Evolutionary conservation across 345 rosid species (phyloP).

Genomic region (Balakata baccata): DNA sequence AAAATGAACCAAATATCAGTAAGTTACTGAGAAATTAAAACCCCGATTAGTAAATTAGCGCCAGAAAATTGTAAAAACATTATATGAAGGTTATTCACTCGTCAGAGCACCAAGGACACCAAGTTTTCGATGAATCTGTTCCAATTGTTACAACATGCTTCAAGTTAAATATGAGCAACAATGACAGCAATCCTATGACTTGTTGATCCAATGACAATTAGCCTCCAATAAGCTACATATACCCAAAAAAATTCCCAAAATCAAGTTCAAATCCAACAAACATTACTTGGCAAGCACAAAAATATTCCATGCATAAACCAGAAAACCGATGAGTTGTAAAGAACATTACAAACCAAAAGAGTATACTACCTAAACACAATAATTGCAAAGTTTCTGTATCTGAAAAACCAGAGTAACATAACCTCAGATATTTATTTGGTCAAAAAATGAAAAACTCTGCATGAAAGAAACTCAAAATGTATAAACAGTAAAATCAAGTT

Average conservation of each 20-base stretch:
- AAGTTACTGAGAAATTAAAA: not conserved
- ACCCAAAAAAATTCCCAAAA: not conserved
- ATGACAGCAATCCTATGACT: no score
- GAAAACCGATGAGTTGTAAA: not conserved
- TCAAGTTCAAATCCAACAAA: no score
- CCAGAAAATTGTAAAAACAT: not conserved
- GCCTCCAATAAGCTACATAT: no score
- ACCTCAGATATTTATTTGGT: not conserved
- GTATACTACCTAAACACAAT: no score
- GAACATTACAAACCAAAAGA: not conserved
- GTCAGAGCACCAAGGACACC: not conserved
- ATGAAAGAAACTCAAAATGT: not conserved
- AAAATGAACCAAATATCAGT: conserved; percentile 1
- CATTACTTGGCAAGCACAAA: not conserved
- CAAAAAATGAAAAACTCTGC: not conserved
- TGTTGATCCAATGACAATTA: no score
- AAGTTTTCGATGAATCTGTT: not conserved
- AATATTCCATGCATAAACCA: not conserved
- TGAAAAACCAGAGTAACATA: not conserved
- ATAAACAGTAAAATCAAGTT: no score
- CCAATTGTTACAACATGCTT: not conserved
- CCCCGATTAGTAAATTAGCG: not conserved
- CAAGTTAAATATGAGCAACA: no score
- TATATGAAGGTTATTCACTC: not conserved
- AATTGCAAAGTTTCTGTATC: no score